Evolutionary conservation across 2,329 filamentous ascomycete species (phyloP).

Genomic region (Proliferodiscus dingleyae): DNA sequence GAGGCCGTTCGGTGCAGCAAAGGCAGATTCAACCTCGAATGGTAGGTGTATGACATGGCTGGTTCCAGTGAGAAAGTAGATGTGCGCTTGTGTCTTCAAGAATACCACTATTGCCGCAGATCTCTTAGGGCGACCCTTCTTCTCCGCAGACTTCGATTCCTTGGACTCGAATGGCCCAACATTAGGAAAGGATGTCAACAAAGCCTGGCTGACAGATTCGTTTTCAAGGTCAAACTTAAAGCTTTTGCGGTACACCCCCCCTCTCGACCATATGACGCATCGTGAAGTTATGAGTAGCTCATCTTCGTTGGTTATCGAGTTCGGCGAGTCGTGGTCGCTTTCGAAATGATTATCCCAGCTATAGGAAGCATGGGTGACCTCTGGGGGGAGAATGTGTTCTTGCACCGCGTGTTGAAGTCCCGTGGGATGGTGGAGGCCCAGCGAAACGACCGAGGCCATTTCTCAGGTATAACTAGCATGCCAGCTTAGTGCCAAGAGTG

Average conservation of each 20-base stretch:
- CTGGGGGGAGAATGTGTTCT: conserved; percentile 68
- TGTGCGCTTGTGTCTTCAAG: conserved; percentile 85
- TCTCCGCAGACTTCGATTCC: conserved; percentile 15
- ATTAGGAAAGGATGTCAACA: conserved; percentile 74
- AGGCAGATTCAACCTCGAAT: conserved; percentile 86
- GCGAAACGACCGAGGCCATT: conserved; percentile 88
- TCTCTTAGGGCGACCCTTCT: conserved; percentile 26
- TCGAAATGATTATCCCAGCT: conserved; percentile 64
- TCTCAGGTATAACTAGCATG: conserved; percentile 7
- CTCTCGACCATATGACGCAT: conserved; percentile 71
- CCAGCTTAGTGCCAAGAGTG: neutral
- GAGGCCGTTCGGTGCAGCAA: conserved; percentile 75
- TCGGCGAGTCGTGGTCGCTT: conserved; percentile 31
- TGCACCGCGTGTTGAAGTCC: conserved; percentile 77
- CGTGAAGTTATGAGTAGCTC: conserved; percentile 30
- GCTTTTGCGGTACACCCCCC: conserved; percentile 75
- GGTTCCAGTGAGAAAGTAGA: conserved; percentile 84
- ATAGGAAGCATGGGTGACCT: conserved; percentile 64
- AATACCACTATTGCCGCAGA: conserved; percentile 80
- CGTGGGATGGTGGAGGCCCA: conserved; percentile 85
- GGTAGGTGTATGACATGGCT: conserved; percentile 89
- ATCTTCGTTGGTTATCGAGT: conserved; percentile 27
- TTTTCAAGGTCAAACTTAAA: conserved; percentile 85
- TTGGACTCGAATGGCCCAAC: conserved; percentile 26
- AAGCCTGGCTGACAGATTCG: conserved; percentile 77